phyloP scores from a whole-genome alignment of 2,329 filamentous ascomycete genomes.

The Calonectria hawksworthii region DNA sequence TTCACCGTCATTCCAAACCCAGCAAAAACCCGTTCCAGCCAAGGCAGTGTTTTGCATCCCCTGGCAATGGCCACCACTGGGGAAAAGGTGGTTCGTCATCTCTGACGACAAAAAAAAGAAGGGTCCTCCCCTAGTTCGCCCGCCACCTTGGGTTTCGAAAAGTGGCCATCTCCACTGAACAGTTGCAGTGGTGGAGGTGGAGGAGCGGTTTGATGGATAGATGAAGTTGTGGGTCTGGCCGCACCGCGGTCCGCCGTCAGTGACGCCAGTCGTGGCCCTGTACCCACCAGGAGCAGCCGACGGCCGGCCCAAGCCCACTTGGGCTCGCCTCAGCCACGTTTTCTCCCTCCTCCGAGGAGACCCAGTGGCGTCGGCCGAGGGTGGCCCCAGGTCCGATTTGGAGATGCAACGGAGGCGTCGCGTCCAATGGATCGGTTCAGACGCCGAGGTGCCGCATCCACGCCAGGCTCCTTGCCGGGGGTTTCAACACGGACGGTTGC shows the following conservation, averaged over 20 bases:
- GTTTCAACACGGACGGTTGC: not conserved
- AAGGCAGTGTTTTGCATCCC: not conserved
- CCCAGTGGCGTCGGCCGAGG: slow-evolving; percentile 34
- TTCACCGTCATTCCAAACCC: slow-evolving; percentile 25
- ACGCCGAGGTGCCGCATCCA: not conserved
- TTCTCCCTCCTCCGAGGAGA: slow-evolving; percentile 27
- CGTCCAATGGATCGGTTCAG: slow-evolving; percentile 2
- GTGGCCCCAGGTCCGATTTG: slow-evolving; percentile 3
- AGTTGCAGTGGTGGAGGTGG: slow-evolving; percentile 4
- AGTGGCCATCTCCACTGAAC: slow-evolving; percentile 15
- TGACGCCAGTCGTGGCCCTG: slow-evolving; percentile 7
- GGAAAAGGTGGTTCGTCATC: not conserved
- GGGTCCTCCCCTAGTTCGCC: slow-evolving; percentile 21
- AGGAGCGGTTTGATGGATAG: slow-evolving; percentile 1
- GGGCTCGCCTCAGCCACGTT: slow-evolving; percentile 43
- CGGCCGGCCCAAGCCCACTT: not conserved
- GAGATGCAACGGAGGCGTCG: not conserved
- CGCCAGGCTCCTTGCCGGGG: not conserved
- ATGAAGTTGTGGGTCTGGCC: slow-evolving; percentile 16
- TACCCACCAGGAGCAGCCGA: slow-evolving; percentile 33
- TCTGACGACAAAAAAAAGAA: not conserved
- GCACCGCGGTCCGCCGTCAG: slow-evolving; percentile 37
- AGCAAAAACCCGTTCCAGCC: not conserved
- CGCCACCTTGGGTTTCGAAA: slow-evolving; percentile 25
- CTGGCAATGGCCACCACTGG: not conserved